Evolutionary conservation across 768 basidiomycete genomes (phyloP).

Genomic region (Tulasnella sp.): DNA sequence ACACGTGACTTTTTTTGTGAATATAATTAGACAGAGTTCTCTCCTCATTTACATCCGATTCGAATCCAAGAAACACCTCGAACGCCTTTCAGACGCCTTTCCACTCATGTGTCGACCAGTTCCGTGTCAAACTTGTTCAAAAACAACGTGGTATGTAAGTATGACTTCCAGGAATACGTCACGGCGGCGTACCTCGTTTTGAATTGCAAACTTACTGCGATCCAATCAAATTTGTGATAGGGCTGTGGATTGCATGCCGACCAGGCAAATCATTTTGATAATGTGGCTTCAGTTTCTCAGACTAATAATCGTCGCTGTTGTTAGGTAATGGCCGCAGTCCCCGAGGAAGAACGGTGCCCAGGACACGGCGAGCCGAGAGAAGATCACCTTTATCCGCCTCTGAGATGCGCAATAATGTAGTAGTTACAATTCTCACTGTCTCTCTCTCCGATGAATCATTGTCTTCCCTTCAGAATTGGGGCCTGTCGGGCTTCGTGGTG

Average conservation of each 20-base stretch:
- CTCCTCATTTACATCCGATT: background rate
- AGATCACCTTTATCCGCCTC: background rate
- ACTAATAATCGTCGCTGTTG: background rate
- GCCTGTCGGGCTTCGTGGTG: too few relatives aligned
- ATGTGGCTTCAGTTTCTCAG: background rate
- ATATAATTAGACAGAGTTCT: background rate
- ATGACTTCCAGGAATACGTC: background rate
- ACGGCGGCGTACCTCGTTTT: background rate
- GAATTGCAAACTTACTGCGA: background rate
- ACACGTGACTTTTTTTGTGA: background rate
- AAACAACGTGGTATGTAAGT: background rate
- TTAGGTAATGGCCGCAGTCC: background rate
- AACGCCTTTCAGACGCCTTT: background rate
- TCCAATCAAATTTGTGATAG: background rate
- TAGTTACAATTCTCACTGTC: background rate
- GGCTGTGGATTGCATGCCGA: background rate
- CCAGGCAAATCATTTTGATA: background rate
- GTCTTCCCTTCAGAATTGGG: too few relatives aligned
- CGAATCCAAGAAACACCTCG: background rate
- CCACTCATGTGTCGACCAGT: background rate
- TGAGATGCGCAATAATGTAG: background rate
- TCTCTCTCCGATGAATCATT: too few relatives aligned
- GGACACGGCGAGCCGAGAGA: background rate
- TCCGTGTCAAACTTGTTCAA: background rate
- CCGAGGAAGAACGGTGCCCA: background rate